phyloP scores from a whole-genome alignment of 345 rosid genomes.

The Schrenkiella parvula region DNA sequence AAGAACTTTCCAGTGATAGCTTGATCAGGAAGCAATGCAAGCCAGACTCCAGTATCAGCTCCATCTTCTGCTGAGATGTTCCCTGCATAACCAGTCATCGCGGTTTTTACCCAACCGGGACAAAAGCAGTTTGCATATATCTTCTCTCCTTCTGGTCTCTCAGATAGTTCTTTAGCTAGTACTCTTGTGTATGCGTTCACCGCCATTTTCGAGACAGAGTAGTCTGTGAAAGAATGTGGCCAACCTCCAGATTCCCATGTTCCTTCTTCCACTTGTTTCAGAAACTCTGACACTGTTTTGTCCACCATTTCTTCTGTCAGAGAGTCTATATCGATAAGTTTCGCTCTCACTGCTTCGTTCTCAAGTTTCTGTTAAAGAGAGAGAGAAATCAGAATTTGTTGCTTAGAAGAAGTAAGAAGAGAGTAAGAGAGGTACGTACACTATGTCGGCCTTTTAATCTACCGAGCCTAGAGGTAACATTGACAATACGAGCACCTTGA shows the following conservation, averaged over 20 bases:
- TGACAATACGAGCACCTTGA: slow-evolving; percentile 78
- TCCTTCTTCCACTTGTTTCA: slow-evolving; percentile 72
- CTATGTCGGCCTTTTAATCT: slow-evolving; percentile 77
- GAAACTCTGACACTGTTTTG: slow-evolving; percentile 49
- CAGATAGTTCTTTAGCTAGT: slow-evolving; percentile 51
- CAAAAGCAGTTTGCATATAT: slow-evolving; percentile 83
- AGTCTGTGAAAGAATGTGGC: slow-evolving; percentile 83
- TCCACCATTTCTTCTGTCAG: slow-evolving; percentile 71
- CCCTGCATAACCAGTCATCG: slow-evolving; percentile 97
- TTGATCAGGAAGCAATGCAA: slow-evolving; percentile 74
- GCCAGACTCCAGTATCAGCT: slow-evolving; percentile 97
- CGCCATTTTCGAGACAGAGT: slow-evolving; percentile 83
- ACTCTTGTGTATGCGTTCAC: slow-evolving; percentile 75
- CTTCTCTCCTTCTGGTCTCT: slow-evolving; percentile 72
- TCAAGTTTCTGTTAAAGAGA: slow-evolving; percentile 55
- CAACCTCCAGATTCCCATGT: slow-evolving; percentile 84
- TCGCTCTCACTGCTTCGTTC: slow-evolving; percentile 51
- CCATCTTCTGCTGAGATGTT: slow-evolving; percentile 69
- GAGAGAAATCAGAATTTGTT: background rate
- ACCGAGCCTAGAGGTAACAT: slow-evolving; percentile 83
- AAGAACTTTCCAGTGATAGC: slow-evolving; percentile 79
- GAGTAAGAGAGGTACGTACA: slow-evolving; percentile 41
- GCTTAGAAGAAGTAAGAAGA: background rate
- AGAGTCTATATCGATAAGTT: slow-evolving; percentile 49
- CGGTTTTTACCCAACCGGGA: slow-evolving; percentile 99